Percentiles rank a stretch among this genome's conserved stretches.
Evolutionary conservation across 1,284 basidiomycete genomes (phyloP).

Genomic region (Pisolithus thermaeus): DNA sequence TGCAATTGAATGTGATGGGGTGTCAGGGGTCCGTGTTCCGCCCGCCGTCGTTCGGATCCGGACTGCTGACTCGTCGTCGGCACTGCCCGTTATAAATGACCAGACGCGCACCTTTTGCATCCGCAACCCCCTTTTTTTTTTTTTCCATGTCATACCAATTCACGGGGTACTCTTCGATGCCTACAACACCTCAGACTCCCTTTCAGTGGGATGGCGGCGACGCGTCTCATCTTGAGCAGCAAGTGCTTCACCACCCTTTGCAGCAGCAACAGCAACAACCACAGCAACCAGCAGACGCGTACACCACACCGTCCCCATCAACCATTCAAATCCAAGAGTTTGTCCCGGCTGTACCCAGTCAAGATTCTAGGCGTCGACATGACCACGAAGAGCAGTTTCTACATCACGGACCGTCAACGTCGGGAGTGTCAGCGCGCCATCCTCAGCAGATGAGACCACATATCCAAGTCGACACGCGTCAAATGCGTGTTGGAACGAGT

Average conservation of each 20-base stretch:
- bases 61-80: background rate
- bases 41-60: conserved; percentile 15
- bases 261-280: conserved; percentile 23
- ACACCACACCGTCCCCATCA: conserved; percentile 12
- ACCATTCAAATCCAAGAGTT: conserved; percentile 21
- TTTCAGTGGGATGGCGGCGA: conserved; percentile 29
- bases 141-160: conserved; percentile 35
- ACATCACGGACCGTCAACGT: conserved; percentile 16
- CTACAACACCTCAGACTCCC: conserved; percentile 27
- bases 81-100: conserved; percentile 21
- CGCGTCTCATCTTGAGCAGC: conserved; percentile 25
- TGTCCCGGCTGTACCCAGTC: conserved; percentile 25
- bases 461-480: conserved; percentile 27
- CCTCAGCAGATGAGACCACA: conserved; percentile 27
- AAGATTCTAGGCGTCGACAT: conserved; percentile 14
- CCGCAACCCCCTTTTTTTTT: conserved; percentile 15
- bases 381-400: conserved; percentile 25
- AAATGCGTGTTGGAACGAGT: conserved; percentile 24
- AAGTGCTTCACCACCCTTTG: conserved; percentile 23
- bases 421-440: conserved; percentile 11
- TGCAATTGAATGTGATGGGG: conserved; percentile 1
- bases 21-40: conserved; percentile 9
- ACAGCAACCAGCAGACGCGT: conserved; percentile 17
- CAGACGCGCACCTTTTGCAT: conserved; percentile 4
- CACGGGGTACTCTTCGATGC: conserved; percentile 29